Base-by-base conservation (phyloP, 345 rosid genomes). In the Citrus maxima region DNA sequence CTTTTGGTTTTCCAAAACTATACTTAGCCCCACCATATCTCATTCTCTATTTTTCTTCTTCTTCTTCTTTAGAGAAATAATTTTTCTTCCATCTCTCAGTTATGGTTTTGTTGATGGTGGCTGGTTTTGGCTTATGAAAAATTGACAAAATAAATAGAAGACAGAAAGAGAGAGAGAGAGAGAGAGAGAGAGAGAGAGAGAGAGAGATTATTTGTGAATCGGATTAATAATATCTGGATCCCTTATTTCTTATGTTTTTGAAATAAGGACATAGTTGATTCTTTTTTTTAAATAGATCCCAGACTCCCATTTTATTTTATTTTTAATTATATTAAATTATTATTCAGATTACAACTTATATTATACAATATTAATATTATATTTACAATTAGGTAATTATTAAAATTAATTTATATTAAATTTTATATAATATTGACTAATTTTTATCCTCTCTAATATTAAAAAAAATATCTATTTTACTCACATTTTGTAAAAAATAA, bases 21-120 rank as follows among this genome's bases (percentile, higher is more conserved):
- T 82, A 70, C 98, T 93, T 71, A 95, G 82, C 56, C 97, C 98
- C 84, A 88, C 97, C 98, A 95, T 93, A 68, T 84, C 79, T 78
- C 84, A 73, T 82, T 25, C 38, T 67, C 61, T 75, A 70, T 54
- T 51, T n/a, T 27, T 61, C 1, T 38, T 30, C 18, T 19, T 38
- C 34, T 34, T 34, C 63, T 35, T 66, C 49, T 60, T 30, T 5
- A 54, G 19, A 54, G 22, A 54, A 19, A 18, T 7, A 54, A 16
- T 10, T 63, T 38, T 38, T 5, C 25, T 16, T 24, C 4, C 74
- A 0, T 21, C 58, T 27, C 59, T 18, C 38, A 10, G 37, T 54
- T 30, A n/a, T 22, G 6, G 55, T 25, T 60, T 56, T 3, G 30
- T 59, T 4, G 35, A 19, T 28, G 16, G 28, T 14, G 67, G 27